Conservation (phyloP, 495 filamentous ascomycete species). For the Penicillium simplicissimum region DNA sequence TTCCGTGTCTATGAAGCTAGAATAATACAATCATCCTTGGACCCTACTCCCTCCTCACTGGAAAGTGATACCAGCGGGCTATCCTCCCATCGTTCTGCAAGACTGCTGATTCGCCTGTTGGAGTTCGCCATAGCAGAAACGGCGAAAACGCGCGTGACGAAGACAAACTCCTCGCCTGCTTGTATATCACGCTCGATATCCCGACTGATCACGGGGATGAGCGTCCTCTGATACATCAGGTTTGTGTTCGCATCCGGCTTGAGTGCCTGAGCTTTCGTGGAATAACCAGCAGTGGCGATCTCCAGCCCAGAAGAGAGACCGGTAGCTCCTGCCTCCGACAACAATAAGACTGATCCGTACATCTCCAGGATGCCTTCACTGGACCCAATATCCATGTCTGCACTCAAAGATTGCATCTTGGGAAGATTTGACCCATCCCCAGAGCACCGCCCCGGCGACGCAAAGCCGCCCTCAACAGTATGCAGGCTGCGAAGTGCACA, state of each 20-base stretch:
- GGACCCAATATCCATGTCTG: background rate
- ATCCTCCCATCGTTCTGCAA: slow-evolving; percentile 15
- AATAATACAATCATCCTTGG: background rate
- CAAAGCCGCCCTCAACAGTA: slow-evolving; percentile 22
- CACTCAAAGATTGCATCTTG: background rate
- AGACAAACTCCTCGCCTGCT: slow-evolving; percentile 1
- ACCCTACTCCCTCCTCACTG: background rate
- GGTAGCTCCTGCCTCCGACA: slow-evolving; percentile 5
- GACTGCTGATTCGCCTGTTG: background rate
- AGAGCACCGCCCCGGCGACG: slow-evolving; percentile 7
- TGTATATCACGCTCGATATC: slow-evolving; percentile 1
- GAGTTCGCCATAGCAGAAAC: slow-evolving; percentile 9
- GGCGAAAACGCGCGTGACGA: slow-evolving; percentile 12
- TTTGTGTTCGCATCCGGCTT: slow-evolving; percentile 19
- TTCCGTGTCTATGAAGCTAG: background rate
- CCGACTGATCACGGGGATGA: slow-evolving; percentile 11
- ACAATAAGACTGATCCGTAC: slow-evolving; percentile 5
- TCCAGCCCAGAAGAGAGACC: background rate
- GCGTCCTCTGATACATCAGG: slow-evolving; percentile 6
- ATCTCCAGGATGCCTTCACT: slow-evolving; percentile 6
- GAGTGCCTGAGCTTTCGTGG: background rate
- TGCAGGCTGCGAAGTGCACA: slow-evolving; percentile 10
- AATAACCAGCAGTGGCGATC: background rate
- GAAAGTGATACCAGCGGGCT: background rate
- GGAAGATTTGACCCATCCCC: slow-evolving; percentile 7